phyloP scores from a whole-genome alignment of 768 basidiomycete species.

The Austroboletus festivus region DNA sequence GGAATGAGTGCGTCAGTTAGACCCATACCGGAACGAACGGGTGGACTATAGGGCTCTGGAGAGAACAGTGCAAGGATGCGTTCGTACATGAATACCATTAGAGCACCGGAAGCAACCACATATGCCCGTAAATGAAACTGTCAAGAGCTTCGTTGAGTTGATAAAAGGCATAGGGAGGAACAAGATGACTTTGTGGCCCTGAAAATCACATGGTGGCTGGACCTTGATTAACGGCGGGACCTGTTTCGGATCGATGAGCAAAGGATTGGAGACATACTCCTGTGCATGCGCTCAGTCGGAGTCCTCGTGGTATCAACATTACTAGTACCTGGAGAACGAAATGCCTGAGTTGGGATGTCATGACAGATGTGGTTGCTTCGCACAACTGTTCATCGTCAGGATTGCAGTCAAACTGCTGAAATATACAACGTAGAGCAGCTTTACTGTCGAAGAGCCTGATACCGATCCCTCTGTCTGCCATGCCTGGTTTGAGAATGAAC shows the following conservation, averaged over 20 bases:
- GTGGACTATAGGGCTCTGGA: constrained; percentile 59
- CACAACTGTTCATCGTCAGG: constrained; percentile 50
- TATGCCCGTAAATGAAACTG: constrained; percentile 96
- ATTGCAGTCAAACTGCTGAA: constrained; percentile 72
- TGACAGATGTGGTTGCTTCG: constrained; percentile 45
- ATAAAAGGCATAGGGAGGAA: background rate
- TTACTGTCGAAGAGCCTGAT: constrained; percentile 86
- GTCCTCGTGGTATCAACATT: constrained; percentile 4
- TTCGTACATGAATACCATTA: constrained; percentile 77
- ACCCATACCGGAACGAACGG: constrained; percentile 32
- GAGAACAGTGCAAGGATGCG: constrained; percentile 89
- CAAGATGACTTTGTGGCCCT: constrained; percentile 58
- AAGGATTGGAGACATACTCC: constrained; percentile 82
- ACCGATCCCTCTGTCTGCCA: constrained; percentile 95
- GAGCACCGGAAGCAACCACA: constrained; percentile 71
- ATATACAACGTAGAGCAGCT: constrained; percentile 66
- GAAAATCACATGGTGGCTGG: constrained; percentile 23
- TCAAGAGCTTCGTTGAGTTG: constrained; percentile 10
- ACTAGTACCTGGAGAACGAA: constrained; percentile 86
- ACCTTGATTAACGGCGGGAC: constrained; percentile 23
- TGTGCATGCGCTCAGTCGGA: constrained; percentile 30
- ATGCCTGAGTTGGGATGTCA: constrained; percentile 86
- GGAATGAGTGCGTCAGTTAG: constrained; percentile 43
- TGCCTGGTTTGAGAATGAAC: constrained; percentile 97
- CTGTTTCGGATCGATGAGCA: constrained; percentile 72